Percentiles rank a stretch among this genome's conserved stretches.
Evolutionary conservation across 495 filamentous ascomycete genomes (phyloP).

Genomic region (Aspergillus bertholletiae): DNA sequence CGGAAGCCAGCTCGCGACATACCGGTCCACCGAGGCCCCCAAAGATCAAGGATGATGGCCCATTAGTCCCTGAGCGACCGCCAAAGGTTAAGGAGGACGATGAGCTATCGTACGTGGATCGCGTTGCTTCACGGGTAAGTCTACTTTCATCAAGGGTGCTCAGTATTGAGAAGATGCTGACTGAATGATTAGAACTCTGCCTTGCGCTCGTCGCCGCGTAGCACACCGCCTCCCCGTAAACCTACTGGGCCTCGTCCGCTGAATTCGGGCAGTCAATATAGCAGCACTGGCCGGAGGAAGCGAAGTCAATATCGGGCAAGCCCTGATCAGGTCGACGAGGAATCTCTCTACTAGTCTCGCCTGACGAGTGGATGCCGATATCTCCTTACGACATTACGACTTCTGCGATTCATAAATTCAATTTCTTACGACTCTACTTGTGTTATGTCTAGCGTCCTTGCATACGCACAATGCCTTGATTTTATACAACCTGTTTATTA

Average conservation of each 20-base stretch:
- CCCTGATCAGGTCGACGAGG: conserved; percentile 45
- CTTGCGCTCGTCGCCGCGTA: conserved; percentile 37
- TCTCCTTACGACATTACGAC: conserved; percentile 12
- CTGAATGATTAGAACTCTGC: conserved; percentile 30
- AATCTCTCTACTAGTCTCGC: conserved; percentile 26
- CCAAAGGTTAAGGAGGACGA: conserved; percentile 40
- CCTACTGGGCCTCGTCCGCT: conserved; percentile 54
- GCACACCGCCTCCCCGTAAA: conserved; percentile 46
- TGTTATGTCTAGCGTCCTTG: conserved; percentile 1
- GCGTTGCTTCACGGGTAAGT: conserved; percentile 41
- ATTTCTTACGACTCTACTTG: conserved; percentile 7
- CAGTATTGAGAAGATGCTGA: background rate
- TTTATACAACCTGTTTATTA: background rate
- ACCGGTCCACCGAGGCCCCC: conserved; percentile 47
- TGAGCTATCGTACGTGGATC: conserved; percentile 38
- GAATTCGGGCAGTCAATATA: conserved; percentile 42
- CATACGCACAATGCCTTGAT: background rate
- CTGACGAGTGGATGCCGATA: conserved; percentile 11
- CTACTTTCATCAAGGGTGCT: background rate
- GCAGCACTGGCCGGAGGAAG: conserved; percentile 45
- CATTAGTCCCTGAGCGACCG: conserved; percentile 46
- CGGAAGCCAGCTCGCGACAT: conserved; percentile 36
- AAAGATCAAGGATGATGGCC: conserved; percentile 51
- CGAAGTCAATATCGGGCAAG: conserved; percentile 44
- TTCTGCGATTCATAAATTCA: conserved; percentile 5